Conservation (phyloP, 306 rosid genomes). For the Fagus crenata region DNA sequence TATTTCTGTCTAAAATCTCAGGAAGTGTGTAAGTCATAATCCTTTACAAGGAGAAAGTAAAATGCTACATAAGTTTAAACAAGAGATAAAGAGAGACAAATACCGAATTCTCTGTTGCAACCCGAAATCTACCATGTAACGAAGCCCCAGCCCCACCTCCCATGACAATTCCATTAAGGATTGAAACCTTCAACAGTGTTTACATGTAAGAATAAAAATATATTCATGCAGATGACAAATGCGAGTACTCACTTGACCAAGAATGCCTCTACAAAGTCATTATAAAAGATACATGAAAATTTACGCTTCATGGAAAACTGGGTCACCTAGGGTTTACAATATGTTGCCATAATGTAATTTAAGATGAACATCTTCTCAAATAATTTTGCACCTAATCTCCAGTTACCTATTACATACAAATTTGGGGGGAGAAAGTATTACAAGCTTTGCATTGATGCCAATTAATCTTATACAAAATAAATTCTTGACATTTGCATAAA, state of each 20-base stretch:
- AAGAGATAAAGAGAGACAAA: background rate
- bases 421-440: slow-evolving; percentile 10
- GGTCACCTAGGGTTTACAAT: slow-evolving; percentile 85
- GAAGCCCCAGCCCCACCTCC: slow-evolving; percentile 99
- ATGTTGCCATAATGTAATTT: slow-evolving; percentile 85
- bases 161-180: slow-evolving; percentile 88
- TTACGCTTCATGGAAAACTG: background rate
- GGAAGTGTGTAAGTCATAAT: background rate
- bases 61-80: background rate
- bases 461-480: slow-evolving; percentile 5
- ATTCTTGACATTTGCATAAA: background rate
- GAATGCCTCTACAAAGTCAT: background rate
- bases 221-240: slow-evolving; percentile 10
- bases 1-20: background rate
- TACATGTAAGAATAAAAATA: slow-evolving; percentile 21
- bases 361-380: slow-evolving; percentile 55
- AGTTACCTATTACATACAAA: slow-evolving; percentile 52
- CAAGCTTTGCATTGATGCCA: background rate
- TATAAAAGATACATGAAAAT: background rate
- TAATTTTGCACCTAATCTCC: slow-evolving; percentile 65
- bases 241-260: background rate
- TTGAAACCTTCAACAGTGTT: slow-evolving; percentile 68
- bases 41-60: background rate
- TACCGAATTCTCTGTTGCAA: slow-evolving; percentile 91
- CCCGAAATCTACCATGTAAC: slow-evolving; percentile 81